These are phyloP conservation scores for Aspergillus vadensis DNA, from an alignment of 2,329 filamentous ascomycete genomes.

Conservation along the genomic window DNA sequence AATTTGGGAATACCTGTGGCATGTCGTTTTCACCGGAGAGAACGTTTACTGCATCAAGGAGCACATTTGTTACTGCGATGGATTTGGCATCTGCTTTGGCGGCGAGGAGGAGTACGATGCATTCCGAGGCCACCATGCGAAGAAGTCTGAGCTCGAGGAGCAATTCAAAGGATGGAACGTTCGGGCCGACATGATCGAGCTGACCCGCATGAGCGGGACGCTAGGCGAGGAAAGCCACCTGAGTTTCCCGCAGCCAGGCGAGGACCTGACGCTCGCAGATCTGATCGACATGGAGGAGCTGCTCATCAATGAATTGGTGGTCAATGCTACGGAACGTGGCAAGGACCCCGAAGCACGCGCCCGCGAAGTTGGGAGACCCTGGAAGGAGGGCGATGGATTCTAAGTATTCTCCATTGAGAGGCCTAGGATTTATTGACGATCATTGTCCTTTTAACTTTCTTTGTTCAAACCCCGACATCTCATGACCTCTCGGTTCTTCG, in stretches of 20 bases:
- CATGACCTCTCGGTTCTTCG: neutral
- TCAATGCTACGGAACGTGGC: slow-evolving; percentile 53
- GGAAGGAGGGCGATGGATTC: slow-evolving; percentile 59
- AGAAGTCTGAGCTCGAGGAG: slow-evolving; percentile 36
- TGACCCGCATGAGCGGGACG: slow-evolving; percentile 26
- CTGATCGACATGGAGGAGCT: slow-evolving; percentile 49
- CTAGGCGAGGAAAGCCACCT: slow-evolving; percentile 31
- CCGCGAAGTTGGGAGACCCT: slow-evolving; percentile 54
- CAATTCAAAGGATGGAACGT: slow-evolving; percentile 44
- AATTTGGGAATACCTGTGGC: slow-evolving; percentile 67
- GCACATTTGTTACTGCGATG: slow-evolving; percentile 64
- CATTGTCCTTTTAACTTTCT: too few relatives aligned
- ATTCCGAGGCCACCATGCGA: slow-evolving; percentile 50
- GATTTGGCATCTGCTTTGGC: slow-evolving; percentile 64
- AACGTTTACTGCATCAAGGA: slow-evolving; percentile 50
- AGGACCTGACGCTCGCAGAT: slow-evolving; percentile 45
- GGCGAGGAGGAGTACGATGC: slow-evolving; percentile 51
- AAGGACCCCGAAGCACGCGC: slow-evolving; percentile 55
- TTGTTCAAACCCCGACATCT: neutral
- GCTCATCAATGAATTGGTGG: slow-evolving; percentile 45
- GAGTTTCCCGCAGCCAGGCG: slow-evolving; percentile 44
- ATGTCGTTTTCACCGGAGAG: slow-evolving; percentile 60
- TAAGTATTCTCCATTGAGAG: slow-evolving; percentile 28
- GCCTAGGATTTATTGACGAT: neutral
- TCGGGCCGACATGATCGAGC: slow-evolving; percentile 38